Evolutionary conservation across 2,329 filamentous ascomycete species (phyloP), one percentile per base, ranked within the genome.

Genomic region (Xylariaceae sp.): DNA sequence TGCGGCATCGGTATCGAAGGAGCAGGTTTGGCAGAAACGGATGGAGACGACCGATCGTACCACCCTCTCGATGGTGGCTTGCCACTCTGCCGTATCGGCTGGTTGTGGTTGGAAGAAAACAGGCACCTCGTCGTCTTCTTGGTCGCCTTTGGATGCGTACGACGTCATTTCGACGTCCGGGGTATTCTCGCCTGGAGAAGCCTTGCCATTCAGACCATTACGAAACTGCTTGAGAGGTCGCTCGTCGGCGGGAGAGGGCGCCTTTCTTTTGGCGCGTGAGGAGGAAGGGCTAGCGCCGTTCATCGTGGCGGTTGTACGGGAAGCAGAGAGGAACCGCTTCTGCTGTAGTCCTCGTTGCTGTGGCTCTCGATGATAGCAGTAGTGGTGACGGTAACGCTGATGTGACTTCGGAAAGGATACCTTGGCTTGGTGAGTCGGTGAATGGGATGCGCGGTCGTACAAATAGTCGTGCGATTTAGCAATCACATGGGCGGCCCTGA

Each of bases 1-100:
- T 5, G 92, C 92, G 18, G 87, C 71, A 54, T 98, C 92, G n/a
- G 92, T 97, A 62, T 98, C 92, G 62, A 98, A 98, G 16, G 90
- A 89, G 62, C 87, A 94, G 0, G 92, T 96, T 71, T 96, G 88
- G 62, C 90, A 97, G 69, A 98, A 98, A 51, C 94, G 85, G 56
- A 98, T 97, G n/a, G 90, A 95, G 34, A 98, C 92, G 13, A 97
- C 92, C 53, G 89, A 95, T 60, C 84, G 82, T 38, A 98, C 89
- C 3, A 98, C 92, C 46, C 81, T 83, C 64, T 96, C 89, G 44
- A 97, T 94, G 1, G 89, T 96, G 35, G 82, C 85, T 65, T 97
- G 90, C 92, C 92, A 98, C 67, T 94, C 89, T 16, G 81, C 81
- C 3, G 83, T 85, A 53, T 88, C 83, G 33, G 57, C 50, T 4